Evolutionary conservation across 2,329 filamentous ascomycete species (phyloP), one percentile per base, ranked within the genome.

Genomic region (Chaetomium sp.): DNA sequence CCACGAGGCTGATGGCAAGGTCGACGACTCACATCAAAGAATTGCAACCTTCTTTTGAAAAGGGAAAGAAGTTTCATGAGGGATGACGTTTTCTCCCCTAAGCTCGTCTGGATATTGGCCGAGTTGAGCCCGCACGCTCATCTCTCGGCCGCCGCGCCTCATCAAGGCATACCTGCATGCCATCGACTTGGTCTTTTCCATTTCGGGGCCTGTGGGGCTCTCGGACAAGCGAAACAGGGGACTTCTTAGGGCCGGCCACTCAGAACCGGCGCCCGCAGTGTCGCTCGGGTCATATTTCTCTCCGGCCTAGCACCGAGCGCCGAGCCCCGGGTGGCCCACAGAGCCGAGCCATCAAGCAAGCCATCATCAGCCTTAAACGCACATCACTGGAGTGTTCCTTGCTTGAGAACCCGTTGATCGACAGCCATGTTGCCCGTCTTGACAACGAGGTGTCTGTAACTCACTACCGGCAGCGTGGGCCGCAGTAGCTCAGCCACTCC

Each of bases 261-360:
- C 27, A 64, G 29, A n/a, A 23, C 27, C 23, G 12, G 19, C 31
- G 8, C 2, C 33, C 31, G 19, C 4, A 5, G 23, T 2, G 7
- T 33, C 6, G 56, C 16, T 64, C 69, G 69, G 69, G 69, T 70
- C 47, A 70, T 70, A 66, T 68, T 33, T 70, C 64, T 47, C 69
- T 68, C 69, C 69, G 69, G 53, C 21, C n/a, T 54, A 49, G 35
- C 56, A 45, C 59, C 53, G n/a, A 29, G 27, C 21, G 1, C 2
- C 21, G 51, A 51, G 47, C 13, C n/a, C 58, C 49, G 25, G 33
- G 29, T 50, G 42, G n/a, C 50, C 7, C 16, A 21, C 16, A 4
- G 19, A 27, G 38, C 38, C 38, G 38, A 56, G 59, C 23, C 50
- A 42, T 42, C 38, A n/a, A 42, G 19, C 10, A n/a, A n/a, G 7